Percentiles rank a stretch among this genome's conserved stretches.
Conservation (phyloP, 73 alveolate genomes). For the Paramecium biaurelia region DNA sequence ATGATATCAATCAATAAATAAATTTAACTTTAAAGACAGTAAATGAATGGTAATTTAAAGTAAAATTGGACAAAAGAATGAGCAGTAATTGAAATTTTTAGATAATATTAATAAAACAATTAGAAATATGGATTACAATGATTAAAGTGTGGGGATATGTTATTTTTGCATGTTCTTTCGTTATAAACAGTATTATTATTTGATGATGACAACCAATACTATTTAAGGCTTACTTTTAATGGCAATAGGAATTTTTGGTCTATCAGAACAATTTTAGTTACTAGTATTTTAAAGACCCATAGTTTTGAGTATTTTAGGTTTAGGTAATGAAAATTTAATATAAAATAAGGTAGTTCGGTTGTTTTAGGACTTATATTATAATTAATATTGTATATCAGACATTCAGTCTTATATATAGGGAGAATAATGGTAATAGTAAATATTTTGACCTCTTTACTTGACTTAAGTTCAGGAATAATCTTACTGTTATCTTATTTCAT, state of each 20-base stretch:
- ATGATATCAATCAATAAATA: not conserved
- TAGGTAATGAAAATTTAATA: not conserved
- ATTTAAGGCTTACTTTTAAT: not conserved
- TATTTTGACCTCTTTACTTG: not conserved
- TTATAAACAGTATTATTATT: not conserved
- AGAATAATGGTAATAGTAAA: not conserved
- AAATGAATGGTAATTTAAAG: not conserved
- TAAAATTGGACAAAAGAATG: not conserved
- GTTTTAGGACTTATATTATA: not conserved
- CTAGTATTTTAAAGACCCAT: not conserved
- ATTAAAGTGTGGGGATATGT: not conserved
- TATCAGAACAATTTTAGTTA: not conserved
- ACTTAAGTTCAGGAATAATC: not conserved
- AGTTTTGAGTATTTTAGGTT: not conserved
- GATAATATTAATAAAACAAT: not conserved
- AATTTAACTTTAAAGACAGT: no score
- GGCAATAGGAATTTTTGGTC: not conserved
- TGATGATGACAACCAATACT: not conserved
- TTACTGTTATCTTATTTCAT: not conserved
- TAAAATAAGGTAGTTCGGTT: not conserved
- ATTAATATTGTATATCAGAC: not conserved
- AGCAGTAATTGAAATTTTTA: not conserved
- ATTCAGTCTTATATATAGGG: not conserved
- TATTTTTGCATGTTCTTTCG: conserved; percentile 2
- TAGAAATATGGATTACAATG: conserved; percentile 3